Conservation (phyloP, 1,284 basidiomycete species). For the Bondarzewia mesenterica region DNA sequence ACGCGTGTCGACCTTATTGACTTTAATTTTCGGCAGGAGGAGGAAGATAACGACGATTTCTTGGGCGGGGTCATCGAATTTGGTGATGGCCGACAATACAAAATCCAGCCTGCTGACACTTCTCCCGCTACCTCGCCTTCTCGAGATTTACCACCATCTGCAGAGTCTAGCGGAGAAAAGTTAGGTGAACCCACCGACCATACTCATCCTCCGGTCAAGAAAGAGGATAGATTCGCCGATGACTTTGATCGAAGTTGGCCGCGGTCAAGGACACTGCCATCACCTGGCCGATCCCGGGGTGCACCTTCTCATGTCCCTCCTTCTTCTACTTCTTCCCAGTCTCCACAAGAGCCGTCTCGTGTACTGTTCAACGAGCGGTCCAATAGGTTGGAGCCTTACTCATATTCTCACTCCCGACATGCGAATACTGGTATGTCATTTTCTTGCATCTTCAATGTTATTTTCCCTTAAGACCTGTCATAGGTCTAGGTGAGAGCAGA, state of each 20-base stretch:
- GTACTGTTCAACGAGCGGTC: conserved; percentile 88
- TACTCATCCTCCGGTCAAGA: conserved; percentile 39
- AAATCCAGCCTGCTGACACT: conserved; percentile 36
- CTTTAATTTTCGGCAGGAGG: conserved; percentile 54
- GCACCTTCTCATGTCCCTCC: conserved; percentile 28
- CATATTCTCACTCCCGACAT: conserved; percentile 30
- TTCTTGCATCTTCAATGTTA: conserved; percentile 24
- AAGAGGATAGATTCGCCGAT: conserved; percentile 76
- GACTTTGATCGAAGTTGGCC: conserved; percentile 95
- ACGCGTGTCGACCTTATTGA: background rate
- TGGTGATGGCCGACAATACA: conserved; percentile 85
- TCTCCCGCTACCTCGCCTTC: too few species aligned
- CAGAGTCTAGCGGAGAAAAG: background rate
- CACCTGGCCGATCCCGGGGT: conserved; percentile 31
- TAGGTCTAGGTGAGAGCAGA: conserved; percentile 27
- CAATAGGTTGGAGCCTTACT: conserved; percentile 76
- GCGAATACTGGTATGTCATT: conserved; percentile 25
- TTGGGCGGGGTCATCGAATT: conserved; percentile 88
- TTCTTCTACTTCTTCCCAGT: conserved; percentile 34
- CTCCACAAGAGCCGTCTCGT: conserved; percentile 45
- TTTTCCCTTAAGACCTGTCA: background rate
- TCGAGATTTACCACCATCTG: background rate
- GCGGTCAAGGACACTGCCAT: conserved; percentile 41
- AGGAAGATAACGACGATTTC: conserved; percentile 89
- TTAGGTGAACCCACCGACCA: background rate